Evolutionary conservation across 106 monocot genomes (phyloP).

Genomic region (Dioscorea zingiberensis): DNA sequence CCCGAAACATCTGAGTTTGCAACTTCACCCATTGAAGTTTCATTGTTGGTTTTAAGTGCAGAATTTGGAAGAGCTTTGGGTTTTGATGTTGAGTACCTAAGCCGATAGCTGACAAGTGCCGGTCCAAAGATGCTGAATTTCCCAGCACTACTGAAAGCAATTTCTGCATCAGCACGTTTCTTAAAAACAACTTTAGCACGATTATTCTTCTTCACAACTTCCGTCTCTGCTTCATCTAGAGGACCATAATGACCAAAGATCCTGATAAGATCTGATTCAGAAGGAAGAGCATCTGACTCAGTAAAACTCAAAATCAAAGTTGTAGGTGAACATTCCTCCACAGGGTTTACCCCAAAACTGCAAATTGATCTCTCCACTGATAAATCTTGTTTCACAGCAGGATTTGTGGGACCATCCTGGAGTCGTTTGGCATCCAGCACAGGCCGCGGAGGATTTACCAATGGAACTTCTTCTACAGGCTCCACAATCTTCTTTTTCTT

Average conservation of each 20-base stretch:
- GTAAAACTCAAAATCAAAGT: constrained; percentile 37
- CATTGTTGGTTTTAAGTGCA: not conserved
- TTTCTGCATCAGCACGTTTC: constrained; percentile 49
- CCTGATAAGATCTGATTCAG: constrained; percentile 37
- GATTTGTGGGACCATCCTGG: constrained; percentile 3
- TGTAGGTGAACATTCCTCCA: constrained; percentile 37
- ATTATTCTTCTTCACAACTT: constrained; percentile 17
- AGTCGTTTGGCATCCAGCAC: constrained; percentile 4
- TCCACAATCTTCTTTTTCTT: constrained; percentile 16
- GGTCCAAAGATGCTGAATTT: constrained; percentile 35
- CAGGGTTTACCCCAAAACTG: constrained; percentile 2
- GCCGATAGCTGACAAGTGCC: constrained; percentile 40
- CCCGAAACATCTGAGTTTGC: constrained; percentile 1
- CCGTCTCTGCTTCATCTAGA: constrained; percentile 45
- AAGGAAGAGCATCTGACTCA: constrained; percentile 29
- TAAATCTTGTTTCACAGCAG: constrained; percentile 3
- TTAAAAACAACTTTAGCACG: constrained; percentile 50
- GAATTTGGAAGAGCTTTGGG: constrained; percentile 9
- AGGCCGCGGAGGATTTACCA: constrained; percentile 2
- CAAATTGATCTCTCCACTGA: not conserved
- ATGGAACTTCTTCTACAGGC: not conserved
- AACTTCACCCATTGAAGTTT: not conserved
- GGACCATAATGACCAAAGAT: constrained; percentile 60
- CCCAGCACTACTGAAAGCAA: constrained; percentile 51
- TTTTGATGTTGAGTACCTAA: constrained; percentile 17